Conservation (phyloP, 495 filamentous ascomycete species). For the Penicillium mononematosum region DNA sequence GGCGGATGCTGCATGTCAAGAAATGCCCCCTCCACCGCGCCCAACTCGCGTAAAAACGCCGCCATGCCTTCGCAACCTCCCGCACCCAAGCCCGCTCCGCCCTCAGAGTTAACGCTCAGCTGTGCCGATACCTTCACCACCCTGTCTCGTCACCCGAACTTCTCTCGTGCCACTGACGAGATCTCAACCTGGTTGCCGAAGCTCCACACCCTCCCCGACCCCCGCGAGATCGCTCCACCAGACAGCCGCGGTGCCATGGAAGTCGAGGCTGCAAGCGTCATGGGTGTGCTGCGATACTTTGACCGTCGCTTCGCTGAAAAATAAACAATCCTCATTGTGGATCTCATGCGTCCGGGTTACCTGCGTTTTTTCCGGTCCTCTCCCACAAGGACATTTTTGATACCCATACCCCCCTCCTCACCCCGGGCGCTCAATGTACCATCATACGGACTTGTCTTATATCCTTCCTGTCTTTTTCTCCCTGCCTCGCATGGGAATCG, state of each 20-base stretch:
- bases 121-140: conserved; percentile 84
- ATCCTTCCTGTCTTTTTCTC: conserved; percentile 4
- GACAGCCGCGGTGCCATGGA: conserved; percentile 62
- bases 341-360: conserved; percentile 3
- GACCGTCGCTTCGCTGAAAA: conserved; percentile 68
- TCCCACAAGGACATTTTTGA: conserved; percentile 29
- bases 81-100: conserved; percentile 30
- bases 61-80: conserved; percentile 26
- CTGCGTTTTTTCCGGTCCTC: conserved; percentile 17
- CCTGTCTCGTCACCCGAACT: conserved; percentile 75
- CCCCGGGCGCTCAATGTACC: conserved; percentile 35
- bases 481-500: background rate
- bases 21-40: conserved; percentile 29
- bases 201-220: conserved; percentile 58
- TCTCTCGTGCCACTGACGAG: conserved; percentile 71
- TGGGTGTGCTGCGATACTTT: conserved; percentile 79
- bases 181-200: conserved; percentile 73
- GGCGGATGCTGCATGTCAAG: conserved; percentile 54
- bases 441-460: conserved; percentile 22
- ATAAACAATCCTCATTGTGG: conserved; percentile 19
- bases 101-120: conserved; percentile 46
- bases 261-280: conserved; percentile 82
- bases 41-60: conserved; percentile 28
- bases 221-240: conserved; percentile 35
- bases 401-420: conserved; percentile 34